A percentile compares a stretch with the other conserved stretches of the same genome.
These are phyloP conservation scores for Solanum rostratum DNA, from an alignment of 257 asterid genomes.

Conservation along the genomic window DNA sequence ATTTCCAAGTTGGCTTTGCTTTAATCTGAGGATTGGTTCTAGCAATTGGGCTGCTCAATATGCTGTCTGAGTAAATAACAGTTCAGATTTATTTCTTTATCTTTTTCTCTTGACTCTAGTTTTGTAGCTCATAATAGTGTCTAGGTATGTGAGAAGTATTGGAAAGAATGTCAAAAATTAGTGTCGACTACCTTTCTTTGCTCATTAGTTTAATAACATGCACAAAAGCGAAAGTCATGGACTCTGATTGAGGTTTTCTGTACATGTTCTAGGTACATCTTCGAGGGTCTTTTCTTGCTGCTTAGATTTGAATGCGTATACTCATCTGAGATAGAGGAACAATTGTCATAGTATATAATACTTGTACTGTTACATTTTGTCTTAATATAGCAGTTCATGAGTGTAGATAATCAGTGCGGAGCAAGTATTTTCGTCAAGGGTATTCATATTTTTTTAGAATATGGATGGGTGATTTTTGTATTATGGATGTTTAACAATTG, in stretches of 20 bases:
- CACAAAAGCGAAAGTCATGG: not conserved
- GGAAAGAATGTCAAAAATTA: not conserved
- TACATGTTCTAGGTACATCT: not conserved
- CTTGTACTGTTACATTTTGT: not conserved
- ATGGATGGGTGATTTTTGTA: too few species aligned
- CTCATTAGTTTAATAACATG: not conserved
- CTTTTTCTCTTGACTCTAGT: not conserved
- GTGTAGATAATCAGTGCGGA: too few species aligned
- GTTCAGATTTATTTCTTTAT: not conserved
- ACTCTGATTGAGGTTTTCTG: not conserved
- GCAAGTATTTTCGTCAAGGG: too few species aligned
- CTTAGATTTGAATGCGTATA: not conserved
- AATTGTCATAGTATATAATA: not conserved
- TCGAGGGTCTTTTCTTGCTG: not conserved
- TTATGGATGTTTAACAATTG: too few species aligned
- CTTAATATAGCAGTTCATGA: not conserved
- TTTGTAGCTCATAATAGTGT: not conserved
- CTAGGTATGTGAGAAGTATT: not conserved
- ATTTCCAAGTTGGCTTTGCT: not conserved
- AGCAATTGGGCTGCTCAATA: not conserved
- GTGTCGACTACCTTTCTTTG: not conserved
- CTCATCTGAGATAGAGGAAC: not conserved
- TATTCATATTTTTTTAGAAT: too few species aligned
- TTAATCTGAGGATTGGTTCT: not conserved
- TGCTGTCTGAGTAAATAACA: not conserved